phyloP scores from a whole-genome alignment of 1,284 basidiomycete species.

The Ceratobasidium sp. region DNA sequence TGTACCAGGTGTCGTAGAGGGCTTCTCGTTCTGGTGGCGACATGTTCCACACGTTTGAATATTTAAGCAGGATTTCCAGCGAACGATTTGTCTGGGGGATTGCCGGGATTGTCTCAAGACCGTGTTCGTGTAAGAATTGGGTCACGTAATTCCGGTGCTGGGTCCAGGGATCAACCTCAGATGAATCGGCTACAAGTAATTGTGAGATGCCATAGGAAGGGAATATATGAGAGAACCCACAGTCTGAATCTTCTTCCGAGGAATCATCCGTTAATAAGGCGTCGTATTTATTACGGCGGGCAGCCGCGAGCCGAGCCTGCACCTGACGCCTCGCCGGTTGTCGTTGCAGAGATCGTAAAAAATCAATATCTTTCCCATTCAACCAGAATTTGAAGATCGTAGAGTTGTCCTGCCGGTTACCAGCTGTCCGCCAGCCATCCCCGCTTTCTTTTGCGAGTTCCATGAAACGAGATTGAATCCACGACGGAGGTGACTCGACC shows the following conservation, averaged over 20 bases:
- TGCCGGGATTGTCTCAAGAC: constrained; percentile 1
- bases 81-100: constrained; percentile 30
- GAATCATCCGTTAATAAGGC: too few species aligned
- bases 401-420: background rate
- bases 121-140: constrained; percentile 6
- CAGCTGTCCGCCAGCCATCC: constrained; percentile 42
- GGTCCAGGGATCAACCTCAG: too few species aligned
- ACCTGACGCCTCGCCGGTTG: too few species aligned
- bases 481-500: constrained; percentile 58
- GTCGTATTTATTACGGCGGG: too few species aligned
- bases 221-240: too few species aligned
- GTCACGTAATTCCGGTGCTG: background rate
- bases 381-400: constrained; percentile 33
- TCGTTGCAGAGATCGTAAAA: constrained; percentile 13
- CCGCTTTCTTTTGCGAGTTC: constrained; percentile 5
- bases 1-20: constrained; percentile 44
- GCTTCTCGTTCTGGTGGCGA: constrained; percentile 32
- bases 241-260: too few species aligned
- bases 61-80: constrained; percentile 21
- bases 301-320: too few species aligned
- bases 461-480: constrained; percentile 56
- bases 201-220: too few species aligned
- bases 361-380: constrained; percentile 25
- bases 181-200: too few species aligned
- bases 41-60: constrained; percentile 47